Base-by-base conservation (phyloP, 2,329 filamentous ascomycete species). In the Myriosclerotinia scirpicola region DNA sequence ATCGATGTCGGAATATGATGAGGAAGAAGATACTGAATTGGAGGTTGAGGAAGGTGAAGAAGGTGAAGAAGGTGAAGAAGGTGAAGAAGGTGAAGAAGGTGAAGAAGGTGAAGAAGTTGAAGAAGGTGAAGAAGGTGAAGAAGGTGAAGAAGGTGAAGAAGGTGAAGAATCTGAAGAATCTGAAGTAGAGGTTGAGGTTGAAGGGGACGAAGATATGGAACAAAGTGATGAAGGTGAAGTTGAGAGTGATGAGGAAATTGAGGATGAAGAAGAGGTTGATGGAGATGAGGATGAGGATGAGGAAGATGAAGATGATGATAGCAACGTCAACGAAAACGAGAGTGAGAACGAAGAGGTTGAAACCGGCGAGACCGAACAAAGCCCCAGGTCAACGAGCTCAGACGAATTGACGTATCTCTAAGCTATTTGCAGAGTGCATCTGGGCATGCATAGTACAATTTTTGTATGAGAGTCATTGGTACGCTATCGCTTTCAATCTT, bases 351-450 rank as follows among this genome's bases (percentile, higher is more conserved):
- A 17, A 58, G 42, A 58, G 3, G 34, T 30, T n/a, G 34, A 48
- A n/a, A 11, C 55, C 7, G 36, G 15, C 8, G 34, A 14, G 11
- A 26, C 20, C 17, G 42, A 38, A 38, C 53, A 9, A 53, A 30
- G 15, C 46, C 44, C n/a, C 12, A 26, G 50, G 17, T 40, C 54
- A 36, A 26, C 9, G n/a, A 60, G 64, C 54, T 22, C 54, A 5
- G 44, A 65, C 20, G 64, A 65, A 36, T 22, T 65, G 12, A 60
- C 38, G n/a, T 26, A 60, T 34, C 63, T 17, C 22, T 46, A 40
- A 38, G 9, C 11, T 22, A 17, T 26, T n/a, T 48, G 42, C 12
- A 36, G 42, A 46, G 22, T 58, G 46, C 40, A 12, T 7, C 17
- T 30, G 8, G 22, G 44, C 36, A 7, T 6, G 12, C 48, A 50